These are phyloP conservation scores for Phytophthora boehmeriae DNA, from an alignment of 352 stramenopile genomes.

Conservation along the genomic window DNA sequence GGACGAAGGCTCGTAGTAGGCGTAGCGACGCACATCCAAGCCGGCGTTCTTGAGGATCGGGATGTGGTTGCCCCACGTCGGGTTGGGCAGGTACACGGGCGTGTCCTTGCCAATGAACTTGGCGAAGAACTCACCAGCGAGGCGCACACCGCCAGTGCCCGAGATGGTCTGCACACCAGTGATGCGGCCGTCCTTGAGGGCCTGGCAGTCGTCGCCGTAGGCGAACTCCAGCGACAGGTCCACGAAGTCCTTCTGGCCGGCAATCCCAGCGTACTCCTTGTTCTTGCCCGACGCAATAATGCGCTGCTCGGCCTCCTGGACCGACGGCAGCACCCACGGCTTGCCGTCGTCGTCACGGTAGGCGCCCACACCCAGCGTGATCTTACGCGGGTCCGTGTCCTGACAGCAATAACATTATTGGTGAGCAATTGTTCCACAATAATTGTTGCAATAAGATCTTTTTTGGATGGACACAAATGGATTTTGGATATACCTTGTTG, in stretches of 20 bases:
- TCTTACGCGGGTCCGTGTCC: conserved; percentile 94
- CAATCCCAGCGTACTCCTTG: conserved; percentile 99
- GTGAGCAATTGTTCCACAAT: too few species aligned
- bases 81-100: conserved; percentile 98
- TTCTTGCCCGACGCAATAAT: conserved; percentile 94
- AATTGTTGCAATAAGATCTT: neutral
- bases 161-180: conserved; percentile 98
- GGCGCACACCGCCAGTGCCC: conserved; percentile 96
- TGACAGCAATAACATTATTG: conserved; percentile 37
- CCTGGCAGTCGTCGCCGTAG: conserved; percentile 95
- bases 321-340: conserved; percentile 96
- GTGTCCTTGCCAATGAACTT: conserved; percentile 87
- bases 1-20: conserved; percentile 87
- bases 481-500: conserved; percentile 76
- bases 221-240: conserved; percentile 95
- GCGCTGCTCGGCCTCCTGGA: conserved; percentile 96
- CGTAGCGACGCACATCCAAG: conserved; percentile 81
- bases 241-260: conserved; percentile 96
- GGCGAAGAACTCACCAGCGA: conserved; percentile 96
- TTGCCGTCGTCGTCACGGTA: conserved; percentile 96
- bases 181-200: conserved; percentile 92
- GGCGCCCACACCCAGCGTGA: conserved; percentile 98
- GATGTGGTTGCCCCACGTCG: conserved; percentile 99
- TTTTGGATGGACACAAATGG: conserved; percentile 1
- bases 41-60: conserved; percentile 92